These are phyloP conservation scores for Lasiosphaeris hirsuta DNA, from an alignment of 495 filamentous ascomycete genomes.

Conservation along the genomic window DNA sequence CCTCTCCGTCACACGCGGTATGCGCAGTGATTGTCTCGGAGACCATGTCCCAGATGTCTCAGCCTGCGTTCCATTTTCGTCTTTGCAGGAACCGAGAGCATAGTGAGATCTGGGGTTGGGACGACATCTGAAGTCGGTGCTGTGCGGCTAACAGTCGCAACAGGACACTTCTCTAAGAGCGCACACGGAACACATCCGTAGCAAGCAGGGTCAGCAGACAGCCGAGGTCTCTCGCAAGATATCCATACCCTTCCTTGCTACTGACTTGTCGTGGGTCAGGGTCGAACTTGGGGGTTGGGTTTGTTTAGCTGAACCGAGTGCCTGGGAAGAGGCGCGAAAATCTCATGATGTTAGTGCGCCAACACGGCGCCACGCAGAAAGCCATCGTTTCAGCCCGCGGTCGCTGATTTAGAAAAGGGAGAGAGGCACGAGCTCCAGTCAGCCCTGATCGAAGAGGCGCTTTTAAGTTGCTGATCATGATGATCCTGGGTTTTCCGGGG, in stretches of 20 bases:
- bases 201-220: too few relatives aligned
- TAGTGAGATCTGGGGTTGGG: too few relatives aligned
- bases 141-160: neutral
- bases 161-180: too few relatives aligned
- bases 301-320: neutral
- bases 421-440: neutral
- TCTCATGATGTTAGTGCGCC: neutral
- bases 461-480: constrained; percentile 11
- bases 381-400: constrained; percentile 18
- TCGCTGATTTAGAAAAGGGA: neutral
- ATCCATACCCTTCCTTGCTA: too few relatives aligned
- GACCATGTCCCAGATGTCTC: constrained; percentile 4
- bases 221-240: too few relatives aligned
- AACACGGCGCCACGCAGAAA: constrained; percentile 21
- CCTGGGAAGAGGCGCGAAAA: neutral
- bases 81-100: neutral
- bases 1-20: too few relatives aligned
- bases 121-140: neutral
- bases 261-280: too few relatives aligned
- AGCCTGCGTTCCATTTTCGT: neutral
- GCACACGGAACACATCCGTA: too few relatives aligned
- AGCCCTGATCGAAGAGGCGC: neutral
- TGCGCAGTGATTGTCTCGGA: neutral
- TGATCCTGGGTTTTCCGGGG: constrained; percentile 8
- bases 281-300: too few relatives aligned